Base-by-base conservation (phyloP, 2,329 filamentous ascomycete genomes). In the Clonostachys rosea region DNA sequence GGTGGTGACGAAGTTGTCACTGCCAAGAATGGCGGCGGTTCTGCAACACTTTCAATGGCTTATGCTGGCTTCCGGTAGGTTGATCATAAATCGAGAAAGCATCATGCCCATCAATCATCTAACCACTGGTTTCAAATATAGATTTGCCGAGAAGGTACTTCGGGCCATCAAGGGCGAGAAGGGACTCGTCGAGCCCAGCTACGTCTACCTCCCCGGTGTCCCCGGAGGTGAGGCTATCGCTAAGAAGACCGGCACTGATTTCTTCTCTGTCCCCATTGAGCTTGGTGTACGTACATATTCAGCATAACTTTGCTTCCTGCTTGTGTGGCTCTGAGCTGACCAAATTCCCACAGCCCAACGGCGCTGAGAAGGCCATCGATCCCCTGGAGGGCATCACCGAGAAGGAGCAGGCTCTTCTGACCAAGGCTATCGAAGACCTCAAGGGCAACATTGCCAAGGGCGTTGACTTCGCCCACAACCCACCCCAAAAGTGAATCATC, bases 1-100 rank as follows among this genome's bases (percentile, higher is more conserved):
- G 94, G 94, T 67, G 94, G 94, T 78, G 94, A 99, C 59, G 91
- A 96, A 76, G 91, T 96, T 54, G 91, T 96, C 68, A 85, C 92
- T 79, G 91, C 91, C 66, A 96, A 96, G 83, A 88, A 94, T 56
- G 91, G 91, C 62, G 84, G 85, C 64, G 91, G 91, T 55, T 95
- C 89, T 51, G 91, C 91, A 56, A 96, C 91, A 50, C 80, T 96
- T 47, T 95, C 90, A 60, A 96, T 96, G 91, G 91, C 91, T 51
- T 95, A 91, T 67, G 94, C 94, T 57, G 94, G 94, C 57, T 97
- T 85, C 83, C 87, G 90, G 87, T 91, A 73, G 56, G 78, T 62
- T 49, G 40, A 34, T 43, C 34, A 11, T 24, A 42, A 39, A 34
- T 4, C 39, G 24, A 18, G 35, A 9, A n/a, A 4, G 11, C 16